Conservation (phyloP, 2,329 filamentous ascomycete species). For the Trichophyton equinum region DNA sequence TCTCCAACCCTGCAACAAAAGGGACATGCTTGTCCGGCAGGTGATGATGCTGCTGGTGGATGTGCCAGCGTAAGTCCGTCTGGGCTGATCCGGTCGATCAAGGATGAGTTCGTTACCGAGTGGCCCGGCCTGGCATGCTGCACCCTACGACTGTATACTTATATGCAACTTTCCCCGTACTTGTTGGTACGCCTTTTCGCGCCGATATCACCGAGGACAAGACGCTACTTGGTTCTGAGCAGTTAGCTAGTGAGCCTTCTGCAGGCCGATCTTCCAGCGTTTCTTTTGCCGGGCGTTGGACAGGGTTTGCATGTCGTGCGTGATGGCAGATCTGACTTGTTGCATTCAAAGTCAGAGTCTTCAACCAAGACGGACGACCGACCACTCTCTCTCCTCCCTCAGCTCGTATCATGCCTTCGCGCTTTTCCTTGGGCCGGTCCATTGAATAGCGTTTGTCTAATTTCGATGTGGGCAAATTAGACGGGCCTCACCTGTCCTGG, state of each 20-base stretch:
- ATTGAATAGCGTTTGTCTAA: neutral
- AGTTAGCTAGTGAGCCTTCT: neutral
- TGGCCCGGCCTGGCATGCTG: neutral
- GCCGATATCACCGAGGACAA: neutral
- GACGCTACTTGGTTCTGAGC: neutral
- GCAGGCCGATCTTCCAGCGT: neutral
- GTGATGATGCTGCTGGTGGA: neutral
- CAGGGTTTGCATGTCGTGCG: neutral
- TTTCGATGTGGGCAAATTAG: neutral
- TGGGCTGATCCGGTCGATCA: constrained; percentile 1
- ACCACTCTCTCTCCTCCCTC: too few relatives aligned
- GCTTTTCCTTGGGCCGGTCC: neutral
- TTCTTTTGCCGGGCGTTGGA: neutral
- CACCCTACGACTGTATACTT: too few relatives aligned
- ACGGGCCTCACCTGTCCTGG: neutral
- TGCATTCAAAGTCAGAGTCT: neutral
- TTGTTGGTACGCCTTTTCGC: neutral
- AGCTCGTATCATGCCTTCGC: neutral
- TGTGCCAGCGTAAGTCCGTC: neutral
- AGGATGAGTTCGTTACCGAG: neutral
- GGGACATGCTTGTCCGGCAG: too few relatives aligned
- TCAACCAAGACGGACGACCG: neutral
- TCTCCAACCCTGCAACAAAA: too few relatives aligned
- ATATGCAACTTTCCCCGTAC: too few relatives aligned
- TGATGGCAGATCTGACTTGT: neutral